Base-by-base conservation (phyloP, 2,329 filamentous ascomycete genomes). In the Cladobotryum mycophilum region DNA sequence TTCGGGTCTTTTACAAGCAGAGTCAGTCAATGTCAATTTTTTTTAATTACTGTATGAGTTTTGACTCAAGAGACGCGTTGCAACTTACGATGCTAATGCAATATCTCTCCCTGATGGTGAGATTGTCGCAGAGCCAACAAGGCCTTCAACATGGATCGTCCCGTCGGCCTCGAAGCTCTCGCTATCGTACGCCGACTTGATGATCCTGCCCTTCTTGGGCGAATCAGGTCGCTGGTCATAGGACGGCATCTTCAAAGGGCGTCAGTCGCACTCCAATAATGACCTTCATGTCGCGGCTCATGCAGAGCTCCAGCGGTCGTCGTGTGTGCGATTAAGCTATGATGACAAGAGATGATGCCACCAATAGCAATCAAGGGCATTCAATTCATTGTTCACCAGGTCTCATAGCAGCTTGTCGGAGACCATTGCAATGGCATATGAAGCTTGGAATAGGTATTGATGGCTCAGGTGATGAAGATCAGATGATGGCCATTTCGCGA, bases 21-120 rank as follows among this genome's bases (percentile, higher is more conserved):
- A 20, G 20, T 20, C 20, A 20, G 5, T 53, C 49, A 53, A 45
- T 22, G 35, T 14, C 2, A 12, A 8, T 22, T 41, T 12, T 37
- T 53, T 41, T 48, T 43, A n/a, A n/a, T 13, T 9, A 14, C 12
- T 8, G n/a, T 18, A 40, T 18, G 14, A 40, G 11, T 40, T 13
- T 40, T 18, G 15, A 20, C 15, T 41, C 38, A 15, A 12, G 8
- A 15, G 45, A 22, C 45, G 45, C 34, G 41, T 17, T 45, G 13
- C 30, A 51, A 70, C 77, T 69, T 62, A 80, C 77, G 89, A 95
- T 49, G 90, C 92, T 56, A 96, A 76, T 35, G 92, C 91, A 51
- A 96, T 83, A 71, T 96, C 92, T 60, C 92, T 81, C 45, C 92
- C 90, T 54, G 86, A 91, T 2, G 91, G 91, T 17, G 91, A 95